Conservation (phyloP, 2,329 filamentous ascomycete species). For the Botrytis fragariae region DNA sequence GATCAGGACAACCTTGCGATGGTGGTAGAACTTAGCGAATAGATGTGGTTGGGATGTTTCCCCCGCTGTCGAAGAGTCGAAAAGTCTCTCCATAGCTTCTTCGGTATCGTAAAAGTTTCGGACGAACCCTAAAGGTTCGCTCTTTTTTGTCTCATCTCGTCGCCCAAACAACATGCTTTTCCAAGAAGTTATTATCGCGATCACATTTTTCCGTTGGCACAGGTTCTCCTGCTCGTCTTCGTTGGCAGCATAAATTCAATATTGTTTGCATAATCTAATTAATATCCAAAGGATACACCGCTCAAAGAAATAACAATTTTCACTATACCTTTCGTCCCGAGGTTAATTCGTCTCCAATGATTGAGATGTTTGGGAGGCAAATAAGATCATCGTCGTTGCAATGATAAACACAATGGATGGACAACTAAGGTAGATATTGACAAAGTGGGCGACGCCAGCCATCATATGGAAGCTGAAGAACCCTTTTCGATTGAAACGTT, state of each 20-base stretch:
- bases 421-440: constrained; percentile 19
- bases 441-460: constrained; percentile 16
- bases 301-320: background rate
- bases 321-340: constrained; percentile 5
- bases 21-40: constrained; percentile 11
- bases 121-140: constrained; percentile 9
- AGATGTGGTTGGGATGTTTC: background rate
- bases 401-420: background rate
- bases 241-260: constrained; percentile 15
- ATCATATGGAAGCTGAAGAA: constrained; percentile 21
- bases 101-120: constrained; percentile 18
- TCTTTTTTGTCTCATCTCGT: constrained; percentile 2
- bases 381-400: constrained; percentile 3
- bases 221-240: constrained; percentile 4
- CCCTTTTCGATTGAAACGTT: constrained; percentile 19
- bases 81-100: background rate
- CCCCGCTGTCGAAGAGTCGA: constrained; percentile 12
- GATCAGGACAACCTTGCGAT: constrained; percentile 6
- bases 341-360: constrained; percentile 1
- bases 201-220: background rate
- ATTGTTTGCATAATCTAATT: constrained; percentile 12
- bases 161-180: constrained; percentile 1
- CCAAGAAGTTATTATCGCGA: constrained; percentile 8
- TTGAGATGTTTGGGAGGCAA: background rate
- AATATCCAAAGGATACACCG: constrained; percentile 11